Evolutionary conservation across 441 rosid species (phyloP), one percentile per base, ranked within the genome.

Genomic region (Erysimum pusillum): DNA sequence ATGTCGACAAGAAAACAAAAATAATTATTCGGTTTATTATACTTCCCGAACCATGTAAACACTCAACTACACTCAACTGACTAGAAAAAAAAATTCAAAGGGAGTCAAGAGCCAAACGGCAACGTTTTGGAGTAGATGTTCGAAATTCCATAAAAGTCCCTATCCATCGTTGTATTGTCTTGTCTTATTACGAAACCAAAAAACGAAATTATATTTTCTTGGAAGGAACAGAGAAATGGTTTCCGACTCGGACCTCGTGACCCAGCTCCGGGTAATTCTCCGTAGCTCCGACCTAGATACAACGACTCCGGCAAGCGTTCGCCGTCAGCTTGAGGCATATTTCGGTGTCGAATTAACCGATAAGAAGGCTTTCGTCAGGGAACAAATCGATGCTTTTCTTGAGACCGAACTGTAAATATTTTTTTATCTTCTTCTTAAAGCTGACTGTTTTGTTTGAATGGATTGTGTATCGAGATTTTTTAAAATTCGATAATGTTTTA

Each of bases 211-310:
- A 13, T 2, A 15, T 5, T 22, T 36, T 39, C 18, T 18, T 46
- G 32, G 59, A 25, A 35, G 32, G 15, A 49, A 76, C 79, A 51
- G 73, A 66, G 54, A 67, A 69, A 70, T 90, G 96, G 88, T 86
- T 6, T 82, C 90, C 46, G 96, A 92, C 61, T 72, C 85, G 53
- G 96, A 89, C 69, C 84, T 90, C 48, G 86, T 76, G 78, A 69
- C 74, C 68, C 89, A 88, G 13, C 96, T 92, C 72, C 84, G 83
- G 32, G 87, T 90, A 49, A 81, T 90, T 58, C 90, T 92, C 53
- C 72, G 77, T 44, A 71, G 76, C 61, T 86, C 94, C 63, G 91
- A 92, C 97, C 91, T 90, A 0, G 83, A 90, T 22, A 90, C 82
- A 39, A 78, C 96, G 60, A 92, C 92, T 42, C 82, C 90, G 56